Evolutionary conservation across 768 basidiomycete genomes (phyloP), one percentile per base, ranked within the genome.

Genomic region (Phylloporus sp.): DNA sequence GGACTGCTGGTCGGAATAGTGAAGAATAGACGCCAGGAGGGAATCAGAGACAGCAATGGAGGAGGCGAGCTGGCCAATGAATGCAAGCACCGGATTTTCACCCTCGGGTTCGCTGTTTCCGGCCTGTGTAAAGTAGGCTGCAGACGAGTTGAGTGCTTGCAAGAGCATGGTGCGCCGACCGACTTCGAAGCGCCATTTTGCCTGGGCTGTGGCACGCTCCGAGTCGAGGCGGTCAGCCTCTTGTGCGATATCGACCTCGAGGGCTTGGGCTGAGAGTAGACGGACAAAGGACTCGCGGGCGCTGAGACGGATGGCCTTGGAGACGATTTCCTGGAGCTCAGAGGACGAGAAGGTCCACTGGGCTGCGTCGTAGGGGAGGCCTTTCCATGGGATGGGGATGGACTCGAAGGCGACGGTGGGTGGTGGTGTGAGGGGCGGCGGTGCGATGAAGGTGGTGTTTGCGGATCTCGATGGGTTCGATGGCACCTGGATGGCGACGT

Each of bases 261-360:
- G 72, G 15, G 78, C 78, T 13, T 85, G 78, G 13, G 80, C 56
- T 12, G 86, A 79, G 20, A 91, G 74, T 10, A 91, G 73, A 4
- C 87, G 85, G 45, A 90, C 80, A 58, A 82, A 86, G 3, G 84
- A 82, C 52, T 86, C 84, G 53, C 77, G 74, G 0, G 85, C 81
- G 10, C 85, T 86, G 18, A 78, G 72, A 13, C 85, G 80, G 57
- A 91, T 87, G 5, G 86, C 85, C 7, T 79, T 75, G 27, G 86
- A 84, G 18, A 88, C 88, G 52, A 88, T 79, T 22, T 79, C 74
- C 61, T 89, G 88, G 27, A 90, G 77, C 55, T 79, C 69, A 13
- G 65, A 27, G 1, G 76, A 88, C 70, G 60, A 72, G 56, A 61
- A 79, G 64, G 64, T 81, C 80, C 70, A 89, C 71, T 63, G 85